Percentiles rank a stretch among this genome's conserved stretches.
These are phyloP conservation scores for Paramecium primaurelia DNA, from an alignment of 73 alveolate species.

Conservation along the genomic window DNA sequence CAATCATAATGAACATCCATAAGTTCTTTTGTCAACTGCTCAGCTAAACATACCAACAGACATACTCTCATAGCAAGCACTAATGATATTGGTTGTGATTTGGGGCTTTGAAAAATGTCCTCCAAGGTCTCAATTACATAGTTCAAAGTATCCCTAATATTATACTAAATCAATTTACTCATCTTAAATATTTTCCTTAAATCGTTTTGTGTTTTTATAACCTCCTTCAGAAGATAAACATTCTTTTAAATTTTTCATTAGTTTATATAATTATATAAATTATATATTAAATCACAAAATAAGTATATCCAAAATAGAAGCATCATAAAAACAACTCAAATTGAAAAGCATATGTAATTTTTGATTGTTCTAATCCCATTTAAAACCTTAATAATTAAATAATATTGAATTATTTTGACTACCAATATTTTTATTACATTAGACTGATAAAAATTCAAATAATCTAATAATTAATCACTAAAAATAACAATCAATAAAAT, in stretches of 20 bases:
- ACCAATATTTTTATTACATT: not conserved
- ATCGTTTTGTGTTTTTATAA: not conserved
- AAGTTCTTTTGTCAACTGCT: conserved; percentile 24
- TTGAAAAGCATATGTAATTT: not conserved
- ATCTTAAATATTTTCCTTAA: not conserved
- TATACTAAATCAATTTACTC: not conserved
- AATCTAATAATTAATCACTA: too few species aligned
- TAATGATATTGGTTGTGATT: not conserved
- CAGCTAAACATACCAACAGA: conserved; percentile 43
- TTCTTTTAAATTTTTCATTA: not conserved
- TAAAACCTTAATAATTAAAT: not conserved
- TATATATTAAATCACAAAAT: not conserved
- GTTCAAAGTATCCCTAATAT: not conserved
- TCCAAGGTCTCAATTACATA: not conserved
- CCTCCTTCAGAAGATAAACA: not conserved
- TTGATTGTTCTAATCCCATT: not conserved
- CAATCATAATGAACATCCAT: conserved; percentile 9
- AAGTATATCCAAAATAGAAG: not conserved
- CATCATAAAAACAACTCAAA: not conserved
- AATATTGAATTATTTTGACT: not conserved
- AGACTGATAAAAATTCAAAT: too few species aligned
- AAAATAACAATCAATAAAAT: too few species aligned
- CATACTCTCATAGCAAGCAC: not conserved
- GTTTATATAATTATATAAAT: not conserved
- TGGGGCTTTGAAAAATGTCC: not conserved